Base-by-base conservation (phyloP, 2,329 filamentous ascomycete species). In the Talaromyces verruculosus region DNA sequence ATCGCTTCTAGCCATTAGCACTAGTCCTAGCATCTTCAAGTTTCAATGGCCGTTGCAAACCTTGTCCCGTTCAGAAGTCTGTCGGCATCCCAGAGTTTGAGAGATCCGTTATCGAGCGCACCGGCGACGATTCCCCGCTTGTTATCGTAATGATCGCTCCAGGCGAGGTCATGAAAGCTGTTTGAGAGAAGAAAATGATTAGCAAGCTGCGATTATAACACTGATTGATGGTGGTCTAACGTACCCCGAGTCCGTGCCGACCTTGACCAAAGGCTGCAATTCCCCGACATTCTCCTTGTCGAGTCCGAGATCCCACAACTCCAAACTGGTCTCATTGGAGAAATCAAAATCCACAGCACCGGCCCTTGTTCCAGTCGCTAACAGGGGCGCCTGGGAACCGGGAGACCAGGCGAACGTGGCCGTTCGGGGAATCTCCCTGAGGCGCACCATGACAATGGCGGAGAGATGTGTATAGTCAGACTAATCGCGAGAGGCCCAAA, bases 401-500 rank as follows among this genome's bases (percentile, higher is more conserved):
- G 93, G 91, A 72, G 92, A 97, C 94, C 95, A 99, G 76, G 95
- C 92, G 80, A 99, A 99, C 74, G 94, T 91, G 79, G 94, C 95
- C 75, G 95, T 99, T 81, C 95, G 89, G 78, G 93, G 91, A 76
- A 99, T 96, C 84, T 98, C 93, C 85, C 94, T 89, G 80, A 98
- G 85, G 83, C 93, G 91, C 81, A 97, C 94, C 95, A 99, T 99
- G 79, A 73, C 81, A 78, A 74, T 65, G 69, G 68, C 63, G 67
- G 69, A 66, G 67, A 45, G 67, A 33, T 60, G 43, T 60, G 65
- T 63, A 65, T 68, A 63, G 67, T 67, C 61, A 68, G 64, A 67
- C 70, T 70, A 67, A 69, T 65, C 39, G 65, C 47, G 62, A 61
- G 61, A 47, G 57, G 62, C 39, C 57, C 53, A 60, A 37, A 43